Evolutionary conservation across 73 alveolate species (phyloP), one percentile per base, ranked within the genome.

Genomic region (Paramecium biaurelia): DNA sequence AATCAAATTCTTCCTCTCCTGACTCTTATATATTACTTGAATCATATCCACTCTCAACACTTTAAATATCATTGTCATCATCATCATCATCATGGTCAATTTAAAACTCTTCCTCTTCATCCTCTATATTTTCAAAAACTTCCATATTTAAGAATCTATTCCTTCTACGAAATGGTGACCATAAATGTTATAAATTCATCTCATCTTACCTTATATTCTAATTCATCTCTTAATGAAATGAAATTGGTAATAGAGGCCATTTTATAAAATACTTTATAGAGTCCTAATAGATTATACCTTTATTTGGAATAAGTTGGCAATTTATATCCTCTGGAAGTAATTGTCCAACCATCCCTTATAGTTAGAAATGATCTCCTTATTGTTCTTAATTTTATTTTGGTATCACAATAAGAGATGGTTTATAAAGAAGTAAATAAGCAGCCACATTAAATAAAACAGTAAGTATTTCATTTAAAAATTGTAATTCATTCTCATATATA

Each of bases 301-400:
- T 72, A 34, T 32, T 35, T 28, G 86, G 86, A 15, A 35, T 37
- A 12, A 72, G 24, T 72, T 72, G 38, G 35, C 35, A 20, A 34
- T 72, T 72, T 72, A 72, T 72, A 12, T 72, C 86, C n/a, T 72
- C 86, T 20, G 63, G 63, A 15, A 72, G 41, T 35, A 72, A 11
- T 72, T 72, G 14, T 35, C 86, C 86, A 5, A 72, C 24, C 86
- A 72, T 72, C 4, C 86, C 86, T 72, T 72, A 20, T 5, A 72
- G 7, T 72, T 32, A n/a, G 10, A 35, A 72, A 18, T 72, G 58
- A 23, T 32, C 86, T 34, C 86, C 86, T 14, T 72, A 37, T 35
- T 72, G 15, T 7, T 72, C 86, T 72, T 72, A 72, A 15, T 15
- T 1, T 26, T 20, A 20, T 72, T 30, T 32, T 28, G 63, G 12